Conservation (phyloP, 352 stramenopile genomes). For the Phytopythium ostracodes region DNA sequence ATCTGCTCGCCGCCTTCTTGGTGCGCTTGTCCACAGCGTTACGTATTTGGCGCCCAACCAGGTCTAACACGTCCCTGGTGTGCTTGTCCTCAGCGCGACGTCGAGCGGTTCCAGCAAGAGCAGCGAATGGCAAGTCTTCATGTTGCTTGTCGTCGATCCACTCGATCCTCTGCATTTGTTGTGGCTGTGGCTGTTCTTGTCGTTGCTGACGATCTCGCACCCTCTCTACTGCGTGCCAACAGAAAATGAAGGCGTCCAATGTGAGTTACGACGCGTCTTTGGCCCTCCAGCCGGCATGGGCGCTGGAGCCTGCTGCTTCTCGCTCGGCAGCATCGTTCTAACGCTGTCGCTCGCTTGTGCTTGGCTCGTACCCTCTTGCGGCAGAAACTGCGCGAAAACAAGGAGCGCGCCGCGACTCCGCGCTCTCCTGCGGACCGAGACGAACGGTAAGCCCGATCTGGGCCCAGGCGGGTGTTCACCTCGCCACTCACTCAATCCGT, state of each 20-base stretch:
- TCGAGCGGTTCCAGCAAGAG: slow-evolving; percentile 37
- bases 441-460: slow-evolving; percentile 14
- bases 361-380: too few relatives aligned
- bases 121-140: slow-evolving; percentile 28
- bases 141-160: background rate
- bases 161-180: too few relatives aligned
- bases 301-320: too few relatives aligned
- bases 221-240: background rate
- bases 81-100: slow-evolving; percentile 23
- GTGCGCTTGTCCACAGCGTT: slow-evolving; percentile 9
- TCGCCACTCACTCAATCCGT: background rate
- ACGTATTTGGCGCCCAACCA: background rate
- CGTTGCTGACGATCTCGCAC: background rate
- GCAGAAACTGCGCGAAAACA: slow-evolving; percentile 69
- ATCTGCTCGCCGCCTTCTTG: slow-evolving; percentile 50
- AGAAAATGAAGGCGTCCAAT: slow-evolving; percentile 38
- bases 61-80: background rate
- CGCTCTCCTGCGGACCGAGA: slow-evolving; percentile 18
- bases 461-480: background rate
- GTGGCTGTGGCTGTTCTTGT: background rate
- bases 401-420: slow-evolving; percentile 27
- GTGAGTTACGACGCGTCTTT: slow-evolving; percentile 7
- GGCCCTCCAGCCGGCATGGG: background rate
- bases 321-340: background rate
- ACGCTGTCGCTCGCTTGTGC: background rate